These are phyloP conservation scores for Cinnamomum chago DNA, from an alignment of 164 flowering plant species.

Conservation along the genomic window DNA sequence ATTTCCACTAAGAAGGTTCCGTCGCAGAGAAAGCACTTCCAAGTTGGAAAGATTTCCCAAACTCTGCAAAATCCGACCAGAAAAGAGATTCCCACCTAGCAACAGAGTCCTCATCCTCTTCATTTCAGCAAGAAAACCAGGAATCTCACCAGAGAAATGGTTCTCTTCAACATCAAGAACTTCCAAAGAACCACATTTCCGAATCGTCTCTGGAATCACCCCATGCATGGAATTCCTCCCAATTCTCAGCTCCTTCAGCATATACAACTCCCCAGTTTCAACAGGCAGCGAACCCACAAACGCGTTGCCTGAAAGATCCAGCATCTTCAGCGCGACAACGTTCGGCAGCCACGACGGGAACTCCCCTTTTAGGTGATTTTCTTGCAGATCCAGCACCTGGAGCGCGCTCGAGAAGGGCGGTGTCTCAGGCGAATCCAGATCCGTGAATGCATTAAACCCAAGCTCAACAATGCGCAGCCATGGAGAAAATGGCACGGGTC, in stretches of 20 bases:
- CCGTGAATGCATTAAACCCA: conserved; percentile 69
- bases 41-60: conserved; percentile 31
- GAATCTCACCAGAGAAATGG: conserved; percentile 47
- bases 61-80: conserved; percentile 41
- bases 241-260: conserved; percentile 51
- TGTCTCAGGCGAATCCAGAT: conserved; percentile 30
- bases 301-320: conserved; percentile 50
- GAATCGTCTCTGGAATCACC: conserved; percentile 34
- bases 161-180: conserved; percentile 59
- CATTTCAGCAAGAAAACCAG: conserved; percentile 34
- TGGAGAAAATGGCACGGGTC: conserved; percentile 50
- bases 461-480: conserved; percentile 48
- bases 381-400: conserved; percentile 55
- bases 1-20: conserved; percentile 42
- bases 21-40: conserved; percentile 42
- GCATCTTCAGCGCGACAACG: conserved; percentile 29
- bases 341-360: conserved; percentile 58
- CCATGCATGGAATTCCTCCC: conserved; percentile 57
- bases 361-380: conserved; percentile 43
- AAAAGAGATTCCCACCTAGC: conserved; percentile 48
- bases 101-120: conserved; percentile 36
- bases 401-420: conserved; percentile 28
- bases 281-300: conserved; percentile 46
- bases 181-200: conserved; percentile 36
- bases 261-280: conserved; percentile 31